Conservation (phyloP, 495 filamentous ascomycete species). For the Trichoderma parareesei region DNA sequence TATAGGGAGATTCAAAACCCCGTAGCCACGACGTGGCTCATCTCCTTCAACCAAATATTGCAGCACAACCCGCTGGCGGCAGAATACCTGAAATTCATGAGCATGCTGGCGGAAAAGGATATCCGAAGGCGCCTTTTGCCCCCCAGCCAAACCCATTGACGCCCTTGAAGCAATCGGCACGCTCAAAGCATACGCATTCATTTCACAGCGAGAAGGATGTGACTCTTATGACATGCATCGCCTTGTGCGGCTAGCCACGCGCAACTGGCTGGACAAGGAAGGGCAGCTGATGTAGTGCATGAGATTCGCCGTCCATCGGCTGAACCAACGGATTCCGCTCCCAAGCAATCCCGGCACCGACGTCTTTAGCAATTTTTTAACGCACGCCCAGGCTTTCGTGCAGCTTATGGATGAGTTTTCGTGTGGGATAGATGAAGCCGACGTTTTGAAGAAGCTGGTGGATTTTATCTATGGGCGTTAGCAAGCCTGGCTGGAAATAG, state of each 20-base stretch:
- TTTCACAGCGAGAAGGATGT: constrained; percentile 20
- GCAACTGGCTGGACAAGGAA: constrained; percentile 35
- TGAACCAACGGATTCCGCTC: constrained; percentile 26
- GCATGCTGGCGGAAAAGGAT: constrained; percentile 30
- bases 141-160: constrained; percentile 13
- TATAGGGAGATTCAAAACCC: neutral
- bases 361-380: too few relatives aligned
- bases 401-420: too few relatives aligned
- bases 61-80: constrained; percentile 27
- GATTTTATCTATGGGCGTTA: too few relatives aligned
- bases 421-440: too few relatives aligned
- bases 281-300: constrained; percentile 21
- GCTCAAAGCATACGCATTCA: constrained; percentile 37
- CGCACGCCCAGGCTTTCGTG: too few relatives aligned
- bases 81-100: constrained; percentile 32
- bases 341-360: constrained; percentile 11
- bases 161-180: constrained; percentile 27
- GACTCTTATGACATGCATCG: constrained; percentile 33
- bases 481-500: too few relatives aligned
- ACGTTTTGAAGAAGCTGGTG: too few relatives aligned
- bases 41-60: neutral
- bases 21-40: neutral
- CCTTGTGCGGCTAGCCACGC: constrained; percentile 35
- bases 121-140: constrained; percentile 29
- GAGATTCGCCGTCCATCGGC: constrained; percentile 20